Evolutionary conservation across 2,329 filamentous ascomycete genomes (phyloP), one percentile per base, ranked within the genome.

Genomic region (Diplodia scrobiculata): DNA sequence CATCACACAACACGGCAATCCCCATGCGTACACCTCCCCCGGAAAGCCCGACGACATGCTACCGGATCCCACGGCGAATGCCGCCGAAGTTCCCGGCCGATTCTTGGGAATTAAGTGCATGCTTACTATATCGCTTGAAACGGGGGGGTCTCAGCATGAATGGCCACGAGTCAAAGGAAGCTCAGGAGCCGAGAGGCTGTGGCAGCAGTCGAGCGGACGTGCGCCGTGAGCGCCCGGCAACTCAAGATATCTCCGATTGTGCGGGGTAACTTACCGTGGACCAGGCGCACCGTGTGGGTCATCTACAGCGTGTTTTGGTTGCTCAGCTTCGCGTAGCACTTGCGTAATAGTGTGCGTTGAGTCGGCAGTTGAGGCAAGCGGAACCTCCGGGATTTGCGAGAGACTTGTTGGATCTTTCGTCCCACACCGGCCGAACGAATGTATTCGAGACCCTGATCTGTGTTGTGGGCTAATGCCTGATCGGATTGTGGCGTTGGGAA

Each of bases 401-500:
- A 19, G 17, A 19, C 19, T 45, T 10, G 41, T 45, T 19, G n/a
- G 10, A 14, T 21, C 2, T 19, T 19, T 36, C n/a, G 4, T 47
- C 29, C 9, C 9, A 21, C 10, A 17, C 5, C 29, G 7, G 13
- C 6, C 3, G 25, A 19, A 34, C 11, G 54, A 54, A 36, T 25
- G 29, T 1, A 27, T 21, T 19, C 9, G 27, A 25, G 5, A 5
- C n/a, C 10, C 45, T 32, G 27, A 10, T n/a, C 34, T 50, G 17
- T n/a, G 9, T 6, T 36, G 19, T 29, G 27, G 29, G 58, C 34
- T 48, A 13, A 34, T 25, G 21, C 45, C 29, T 29, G 58, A 62
- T 48, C 41, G 45, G 41, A 45, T 21, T 29, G 58, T 34, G 45
- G 45, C 58, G 58, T 50, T 27, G 29, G 50, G 58, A 62, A 62